Conservation (phyloP, 495 filamentous ascomycete species). For the Penicillium cinerascens region DNA sequence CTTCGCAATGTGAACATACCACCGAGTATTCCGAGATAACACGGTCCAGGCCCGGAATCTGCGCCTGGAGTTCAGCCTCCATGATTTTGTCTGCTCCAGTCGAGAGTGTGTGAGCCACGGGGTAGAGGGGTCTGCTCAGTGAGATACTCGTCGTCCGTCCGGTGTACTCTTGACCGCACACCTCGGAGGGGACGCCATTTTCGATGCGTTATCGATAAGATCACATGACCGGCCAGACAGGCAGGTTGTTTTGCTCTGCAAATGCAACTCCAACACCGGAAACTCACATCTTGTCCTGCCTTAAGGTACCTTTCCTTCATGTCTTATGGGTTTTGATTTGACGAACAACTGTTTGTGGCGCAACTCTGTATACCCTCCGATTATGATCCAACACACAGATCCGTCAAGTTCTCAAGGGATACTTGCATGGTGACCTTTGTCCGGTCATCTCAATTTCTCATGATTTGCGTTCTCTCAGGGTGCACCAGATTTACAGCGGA, state of each 20-base stretch:
- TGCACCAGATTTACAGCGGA: not conserved
- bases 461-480: not conserved
- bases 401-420: too few species aligned
- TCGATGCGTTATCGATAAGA: constrained; percentile 30
- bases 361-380: too few species aligned
- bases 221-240: constrained; percentile 14
- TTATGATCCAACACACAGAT: too few species aligned
- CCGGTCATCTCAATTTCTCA: too few species aligned
- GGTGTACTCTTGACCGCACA: constrained; percentile 7
- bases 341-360: too few species aligned
- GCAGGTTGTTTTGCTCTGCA: not conserved
- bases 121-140: not conserved
- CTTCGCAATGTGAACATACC: constrained; percentile 28
- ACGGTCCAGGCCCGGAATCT: constrained; percentile 85
- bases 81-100: constrained; percentile 43
- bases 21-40: constrained; percentile 90
- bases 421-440: too few species aligned
- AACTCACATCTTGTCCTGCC: not conserved
- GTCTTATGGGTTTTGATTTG: too few species aligned
- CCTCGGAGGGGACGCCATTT: constrained; percentile 24
- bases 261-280: not conserved
- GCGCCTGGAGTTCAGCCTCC: constrained; percentile 86
- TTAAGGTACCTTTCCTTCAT: too few species aligned
- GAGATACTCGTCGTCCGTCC: constrained; percentile 9
- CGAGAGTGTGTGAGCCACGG: too few species aligned